Base-by-base conservation (phyloP, 2,329 filamentous ascomycete genomes). In the Xylariales sp. region DNA sequence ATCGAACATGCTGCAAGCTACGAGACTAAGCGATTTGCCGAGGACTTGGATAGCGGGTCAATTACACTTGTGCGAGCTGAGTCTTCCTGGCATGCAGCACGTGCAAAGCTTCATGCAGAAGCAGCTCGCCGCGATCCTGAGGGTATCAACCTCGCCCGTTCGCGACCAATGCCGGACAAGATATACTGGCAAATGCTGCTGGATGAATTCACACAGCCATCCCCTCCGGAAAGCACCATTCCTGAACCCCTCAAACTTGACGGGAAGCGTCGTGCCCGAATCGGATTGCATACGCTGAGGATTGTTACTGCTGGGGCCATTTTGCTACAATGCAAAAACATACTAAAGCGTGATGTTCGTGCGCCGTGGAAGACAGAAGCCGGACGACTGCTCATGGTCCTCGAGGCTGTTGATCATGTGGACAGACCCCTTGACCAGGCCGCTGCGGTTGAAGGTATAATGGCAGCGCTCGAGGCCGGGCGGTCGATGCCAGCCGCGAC, bases 321-420 rank as follows among this genome's bases (percentile, higher is more conserved):
- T 33, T 66, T 90, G 19, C 65, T 91, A 12, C 88, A 88, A 36
- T 84, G 83, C 59, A 93, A 93, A 66, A 91, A 89, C 49, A 69
- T 91, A 6, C 73, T 93, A 21, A 90, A 89, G 62, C 79, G 87
- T 13, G 86, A 91, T 53, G 84, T 88, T 4, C 79, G 87, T 30
- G 76, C 76, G 11, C 79, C 83, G 15, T 93, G 87, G 87, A 87
- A 83, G 59, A 76, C 70, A 17, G 83, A 90, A 60, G 83, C 85
- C 0, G 67, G 70, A 3, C 78, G 85, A n/a, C 77, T 90, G 46
- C 78, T 84, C 66, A 65, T 76, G 2, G 76, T 87, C 1, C 72
- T 90, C 10, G 81, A 84, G 46, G 74, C 69, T 12, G 63, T 71
- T 33, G 57, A 61, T 25, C 53, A 53, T 23, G 59, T 70, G 29